A percentile compares a stretch with the other conserved stretches of the same genome.
phyloP scores from a whole-genome alignment of 805 yeast genomes.

The Jamesozyma hellenica region DNA sequence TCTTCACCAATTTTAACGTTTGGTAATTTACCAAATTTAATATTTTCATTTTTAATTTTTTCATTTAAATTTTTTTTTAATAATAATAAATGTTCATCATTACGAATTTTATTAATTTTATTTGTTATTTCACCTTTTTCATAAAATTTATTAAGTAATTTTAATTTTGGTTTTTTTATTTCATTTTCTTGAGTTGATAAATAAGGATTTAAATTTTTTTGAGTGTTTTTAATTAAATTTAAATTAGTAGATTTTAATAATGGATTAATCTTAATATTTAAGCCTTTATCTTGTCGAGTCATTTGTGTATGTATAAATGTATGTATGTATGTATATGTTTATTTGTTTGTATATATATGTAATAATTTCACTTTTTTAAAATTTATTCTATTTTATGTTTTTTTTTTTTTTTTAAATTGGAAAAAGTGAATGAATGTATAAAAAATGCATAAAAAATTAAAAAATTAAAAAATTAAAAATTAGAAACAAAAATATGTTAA shows the following conservation, averaged over 20 bases:
- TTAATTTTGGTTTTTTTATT: background rate
- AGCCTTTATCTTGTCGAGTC: slow-evolving; percentile 12
- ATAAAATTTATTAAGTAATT: background rate
- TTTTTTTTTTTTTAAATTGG: too few relatives aligned
- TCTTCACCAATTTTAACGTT: slow-evolving; percentile 49
- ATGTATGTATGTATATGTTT: too few relatives aligned
- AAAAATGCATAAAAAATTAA: too few relatives aligned
- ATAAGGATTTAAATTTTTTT: slow-evolving; percentile 24
- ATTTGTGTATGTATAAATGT: too few relatives aligned
- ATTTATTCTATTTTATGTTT: too few relatives aligned
- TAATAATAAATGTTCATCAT: background rate
- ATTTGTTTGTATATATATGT: too few relatives aligned
- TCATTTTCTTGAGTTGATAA: slow-evolving; percentile 7
- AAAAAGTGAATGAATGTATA: too few relatives aligned
- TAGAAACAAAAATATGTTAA: too few relatives aligned
- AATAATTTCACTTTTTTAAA: too few relatives aligned
- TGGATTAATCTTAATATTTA: slow-evolving; percentile 25
- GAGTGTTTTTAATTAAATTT: slow-evolving; percentile 19
- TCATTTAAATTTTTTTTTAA: slow-evolving; percentile 18
- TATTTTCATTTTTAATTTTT: slow-evolving; percentile 24
- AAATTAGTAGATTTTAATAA: slow-evolving; percentile 21
- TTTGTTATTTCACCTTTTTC: background rate
- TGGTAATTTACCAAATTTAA: slow-evolving; percentile 38
- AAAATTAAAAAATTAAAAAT: too few relatives aligned
- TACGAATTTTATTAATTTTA: background rate